These are phyloP conservation scores for Fusarium paranaense DNA, from an alignment of 2,329 filamentous ascomycete species.

Conservation along the genomic window DNA sequence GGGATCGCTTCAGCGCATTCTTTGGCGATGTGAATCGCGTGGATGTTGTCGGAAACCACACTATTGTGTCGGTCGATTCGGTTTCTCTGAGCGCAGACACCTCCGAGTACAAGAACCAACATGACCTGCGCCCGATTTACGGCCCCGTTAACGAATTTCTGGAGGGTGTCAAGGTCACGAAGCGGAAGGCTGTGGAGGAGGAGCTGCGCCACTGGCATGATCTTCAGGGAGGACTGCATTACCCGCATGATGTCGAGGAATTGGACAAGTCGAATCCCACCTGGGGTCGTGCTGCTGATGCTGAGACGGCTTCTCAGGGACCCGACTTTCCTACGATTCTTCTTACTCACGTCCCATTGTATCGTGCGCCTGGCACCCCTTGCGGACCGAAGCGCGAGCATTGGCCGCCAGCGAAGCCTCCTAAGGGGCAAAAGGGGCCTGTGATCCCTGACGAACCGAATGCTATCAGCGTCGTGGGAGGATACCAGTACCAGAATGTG, in stretches of 20 bases:
- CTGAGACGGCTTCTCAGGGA: conserved; percentile 57
- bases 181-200: conserved; percentile 74
- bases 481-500: conserved; percentile 98
- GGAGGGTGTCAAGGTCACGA: conserved; percentile 70
- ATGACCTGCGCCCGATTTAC: conserved; percentile 74
- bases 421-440: conserved; percentile 66
- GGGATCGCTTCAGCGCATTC: conserved; percentile 85
- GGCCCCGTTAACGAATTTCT: conserved; percentile 82
- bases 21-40: conserved; percentile 94
- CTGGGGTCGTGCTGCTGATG: conserved; percentile 42
- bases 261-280: conserved; percentile 57
- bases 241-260: conserved; percentile 71
- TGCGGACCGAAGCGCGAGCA: conserved; percentile 90
- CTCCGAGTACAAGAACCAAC: conserved; percentile 61
- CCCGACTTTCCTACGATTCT: conserved; percentile 86
- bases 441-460: conserved; percentile 76
- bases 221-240: conserved; percentile 64
- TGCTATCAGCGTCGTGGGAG: conserved; percentile 79
- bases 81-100: conserved; percentile 84
- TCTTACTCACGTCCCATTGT: conserved; percentile 91
- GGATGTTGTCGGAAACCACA: conserved; percentile 94
- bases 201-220: conserved; percentile 76
- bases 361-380: conserved; percentile 82
- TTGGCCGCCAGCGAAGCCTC: conserved; percentile 76
- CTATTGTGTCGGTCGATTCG: conserved; percentile 90